Evolutionary conservation across 225 moss, liverwort and hornwort species (phyloP), one percentile per base, ranked within the genome.

Genomic region (Ulota crispa): DNA sequence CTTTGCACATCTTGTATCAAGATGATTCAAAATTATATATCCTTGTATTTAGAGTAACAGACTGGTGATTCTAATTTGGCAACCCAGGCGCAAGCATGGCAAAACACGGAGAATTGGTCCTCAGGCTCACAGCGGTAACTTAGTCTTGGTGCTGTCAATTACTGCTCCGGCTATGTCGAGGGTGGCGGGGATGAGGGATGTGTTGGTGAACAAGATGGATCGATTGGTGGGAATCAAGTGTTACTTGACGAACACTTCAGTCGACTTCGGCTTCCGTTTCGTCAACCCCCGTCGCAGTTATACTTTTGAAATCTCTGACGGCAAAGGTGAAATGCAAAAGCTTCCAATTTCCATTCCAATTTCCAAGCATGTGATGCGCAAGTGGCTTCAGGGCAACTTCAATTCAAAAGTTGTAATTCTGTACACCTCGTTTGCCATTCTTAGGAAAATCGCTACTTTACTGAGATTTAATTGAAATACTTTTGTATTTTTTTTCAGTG

Each of bases 151-250:
- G 14, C 0, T 72, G 6, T 27, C 64, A 0, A 61, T 75, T 32
- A 36, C 0, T 0, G 10, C 72, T 52, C 16, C 0, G 0, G 0
- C 7, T 12, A 7, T 36, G 20, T 4, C 27, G 1, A 71, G 0
- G 26, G 64, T 53, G 6, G 63, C 71, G 26, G 80, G 72, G 16
- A 64, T 64, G 53, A 72, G 5, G 6, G 21, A 27, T 0, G 6
- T 54, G 8, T 21, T 80, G 39, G 64, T 0, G 23, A 80, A 73
- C 30, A 37, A 64, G 0, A 64, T 64, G 80, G 64, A 64, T 0
- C 0, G 28, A 24, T 3, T 3, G 0, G 2, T 54, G 9, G 0
- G 6, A 14, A 39, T 73, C 9, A 39, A 32, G 14, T 80, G 28
- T 39, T 73, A 37, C 4, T 0, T 27, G 0, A 2, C 28, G 12